These are phyloP conservation scores for Erysimum pusillum DNA, from an alignment of 441 rosid species.

Conservation along the genomic window DNA sequence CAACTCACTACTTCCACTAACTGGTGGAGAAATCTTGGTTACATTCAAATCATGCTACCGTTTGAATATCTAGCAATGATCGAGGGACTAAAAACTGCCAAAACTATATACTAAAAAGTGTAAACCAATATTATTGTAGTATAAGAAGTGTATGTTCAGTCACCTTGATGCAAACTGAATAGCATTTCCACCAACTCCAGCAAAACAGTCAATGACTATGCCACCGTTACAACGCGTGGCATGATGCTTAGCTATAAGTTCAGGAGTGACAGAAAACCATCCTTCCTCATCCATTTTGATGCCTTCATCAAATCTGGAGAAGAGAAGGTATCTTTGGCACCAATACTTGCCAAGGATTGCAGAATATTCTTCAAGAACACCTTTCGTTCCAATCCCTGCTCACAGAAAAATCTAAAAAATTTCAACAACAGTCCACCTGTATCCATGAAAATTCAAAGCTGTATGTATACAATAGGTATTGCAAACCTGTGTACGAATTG, in stretches of 20 bases:
- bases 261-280: constrained; percentile 99
- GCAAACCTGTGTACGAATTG: constrained; percentile 57
- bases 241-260: constrained; percentile 84
- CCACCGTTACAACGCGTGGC: constrained; percentile 71
- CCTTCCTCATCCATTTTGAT: constrained; percentile 96
- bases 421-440: constrained; percentile 7
- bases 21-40: not conserved
- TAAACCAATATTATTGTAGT: not conserved
- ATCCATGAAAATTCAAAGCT: constrained; percentile 12
- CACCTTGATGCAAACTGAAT: constrained; percentile 85
- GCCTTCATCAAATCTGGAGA: constrained; percentile 87
- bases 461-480: constrained; percentile 7
- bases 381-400: constrained; percentile 60
- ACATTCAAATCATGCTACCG: not conserved
- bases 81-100: not conserved
- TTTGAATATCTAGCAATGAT: not conserved
- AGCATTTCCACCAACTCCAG: constrained; percentile 98
- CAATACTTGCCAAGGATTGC: constrained; percentile 68
- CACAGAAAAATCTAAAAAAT: constrained; percentile 38
- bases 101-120: not conserved
- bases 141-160: not conserved
- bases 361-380: constrained; percentile 46
- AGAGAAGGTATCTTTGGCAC: constrained; percentile 80
- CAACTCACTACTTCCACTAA: constrained; percentile 2
- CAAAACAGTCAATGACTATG: constrained; percentile 76